Base-by-base conservation (phyloP, 2,329 filamentous ascomycete genomes). In the Diaporthe aspalathi region DNA sequence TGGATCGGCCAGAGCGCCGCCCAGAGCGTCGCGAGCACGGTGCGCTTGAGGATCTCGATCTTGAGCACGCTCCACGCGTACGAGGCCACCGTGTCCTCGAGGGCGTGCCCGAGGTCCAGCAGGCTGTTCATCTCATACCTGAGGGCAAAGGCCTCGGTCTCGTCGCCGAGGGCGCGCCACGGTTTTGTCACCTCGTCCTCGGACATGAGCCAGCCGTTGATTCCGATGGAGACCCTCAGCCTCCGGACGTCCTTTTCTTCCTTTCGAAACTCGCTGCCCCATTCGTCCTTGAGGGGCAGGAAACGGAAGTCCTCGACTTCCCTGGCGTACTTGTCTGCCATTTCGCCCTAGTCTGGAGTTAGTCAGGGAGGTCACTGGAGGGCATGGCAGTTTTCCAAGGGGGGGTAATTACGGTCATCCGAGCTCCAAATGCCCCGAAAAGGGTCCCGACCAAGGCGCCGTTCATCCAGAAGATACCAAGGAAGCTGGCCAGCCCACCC, bases 401-500 rank as follows among this genome's bases (percentile, higher is more conserved):
- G 32, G 22, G 12, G 3, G 3, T 9, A 74, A 82, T 73, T 75
- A 83, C 85, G 53, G 88, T 90, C 88, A 90, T 90, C 76, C 92
- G 91, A 0, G 93, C 95, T 3, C 95, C 95, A 76, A 95, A 97
- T 0, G 94, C 95, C 1, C 95, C 95, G 78, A 98, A 98, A 0
- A 98, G 83, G 16, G 93, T 91, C 0, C 95, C 95, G 0, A 98
- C 93, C 3, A 98, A 85, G 0, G 95, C 93, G 0, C 93, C 90
- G 70, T 94, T 97, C 80, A 95, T 93, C 76, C 94, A 95, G 74
- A 97, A 90, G 17, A 95, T 90, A 0, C 95, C 94, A 3, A 98
- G 82, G 76, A 97, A 97, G 52, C 92, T 93, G 4, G 94, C 94
- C 2, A 96, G 93, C 0, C 94, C 93, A 27, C 94, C 95, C 0